Evolutionary conservation across 2,329 filamentous ascomycete species (phyloP), one percentile per base, ranked within the genome.

Genomic region (Simplicillium sp.): DNA sequence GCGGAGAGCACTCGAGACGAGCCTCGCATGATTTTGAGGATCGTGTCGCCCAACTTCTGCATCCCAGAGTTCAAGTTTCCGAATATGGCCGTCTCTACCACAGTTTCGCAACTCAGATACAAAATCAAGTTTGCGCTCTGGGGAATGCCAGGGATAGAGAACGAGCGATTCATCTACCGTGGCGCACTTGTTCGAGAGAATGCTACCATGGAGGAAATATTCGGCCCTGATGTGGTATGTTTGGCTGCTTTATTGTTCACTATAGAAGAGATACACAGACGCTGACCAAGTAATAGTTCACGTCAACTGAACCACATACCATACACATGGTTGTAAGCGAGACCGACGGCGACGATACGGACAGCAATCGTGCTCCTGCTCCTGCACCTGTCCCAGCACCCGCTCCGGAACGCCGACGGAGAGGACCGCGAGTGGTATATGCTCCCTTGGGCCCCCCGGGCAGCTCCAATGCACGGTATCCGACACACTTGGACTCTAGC

Each of bases 131-230:
- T 75, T 49, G 52, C 56, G 3, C 54, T 80, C 34, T 58, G 65
- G 17, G 55, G 69, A 35, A 70, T 66, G 39, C 75, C 76, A 3
- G 50, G 65, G 13, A 67, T 77, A 44, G 67, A 75, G 29, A 65
- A 70, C 29, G 75, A 81, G 54, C 67, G 77, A 34, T 58, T 82
- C 44, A 82, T 82, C 31, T 70, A 81, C 50, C 66, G 72, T 34
- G 78, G 78, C 29, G 64, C 77, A 36, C 59, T 82, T 37, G 55
- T 64, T 25, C 68, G 68, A 38, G 75, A 80, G 31, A 58, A 60
- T 11, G 73, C 78, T 43, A 78, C 70, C 13, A 61, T 82, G 59
- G 52, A 67, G 17, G 68, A 76, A 31, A 58, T 81, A 3, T 75
- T 82, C 51, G 75, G 77, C 3, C 60, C 67, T 42, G 70, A 76